These are phyloP conservation scores for Lachnellula suecica DNA, from an alignment of 2,329 filamentous ascomycete genomes.

Conservation along the genomic window DNA sequence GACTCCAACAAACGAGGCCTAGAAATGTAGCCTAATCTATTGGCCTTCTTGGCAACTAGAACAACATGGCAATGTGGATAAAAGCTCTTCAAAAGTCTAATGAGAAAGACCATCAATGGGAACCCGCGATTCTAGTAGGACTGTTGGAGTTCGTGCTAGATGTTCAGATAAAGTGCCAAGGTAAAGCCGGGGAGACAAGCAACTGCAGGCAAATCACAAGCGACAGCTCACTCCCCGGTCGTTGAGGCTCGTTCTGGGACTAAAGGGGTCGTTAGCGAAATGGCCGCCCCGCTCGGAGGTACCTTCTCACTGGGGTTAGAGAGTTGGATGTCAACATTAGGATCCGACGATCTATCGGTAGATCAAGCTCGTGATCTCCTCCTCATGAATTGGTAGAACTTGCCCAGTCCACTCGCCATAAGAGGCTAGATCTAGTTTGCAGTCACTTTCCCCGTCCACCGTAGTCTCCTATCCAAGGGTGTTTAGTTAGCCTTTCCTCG, in stretches of 20 bases:
- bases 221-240: not conserved
- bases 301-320: not conserved
- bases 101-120: too few relatives aligned
- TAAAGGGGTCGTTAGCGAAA: too few relatives aligned
- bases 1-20: too few relatives aligned
- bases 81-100: not conserved
- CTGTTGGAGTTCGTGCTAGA: not conserved
- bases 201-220: not conserved
- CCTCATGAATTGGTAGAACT: not conserved
- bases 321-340: not conserved
- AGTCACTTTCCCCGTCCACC: too few relatives aligned
- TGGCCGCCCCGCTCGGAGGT: not conserved
- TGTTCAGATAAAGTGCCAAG: not conserved
- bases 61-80: not conserved
- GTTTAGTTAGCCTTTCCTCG: too few relatives aligned
- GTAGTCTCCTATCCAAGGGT: too few relatives aligned
- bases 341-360: not conserved
- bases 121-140: too few relatives aligned
- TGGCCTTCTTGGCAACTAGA: not conserved
- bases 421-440: not conserved
- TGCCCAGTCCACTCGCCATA: not conserved
- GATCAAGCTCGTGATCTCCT: not conserved
- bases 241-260: not conserved
- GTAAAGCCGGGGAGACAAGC: not conserved
- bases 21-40: not conserved